Evolutionary conservation across 352 stramenopile species (phyloP).

Genomic region (Phytophthora colocasiae): DNA sequence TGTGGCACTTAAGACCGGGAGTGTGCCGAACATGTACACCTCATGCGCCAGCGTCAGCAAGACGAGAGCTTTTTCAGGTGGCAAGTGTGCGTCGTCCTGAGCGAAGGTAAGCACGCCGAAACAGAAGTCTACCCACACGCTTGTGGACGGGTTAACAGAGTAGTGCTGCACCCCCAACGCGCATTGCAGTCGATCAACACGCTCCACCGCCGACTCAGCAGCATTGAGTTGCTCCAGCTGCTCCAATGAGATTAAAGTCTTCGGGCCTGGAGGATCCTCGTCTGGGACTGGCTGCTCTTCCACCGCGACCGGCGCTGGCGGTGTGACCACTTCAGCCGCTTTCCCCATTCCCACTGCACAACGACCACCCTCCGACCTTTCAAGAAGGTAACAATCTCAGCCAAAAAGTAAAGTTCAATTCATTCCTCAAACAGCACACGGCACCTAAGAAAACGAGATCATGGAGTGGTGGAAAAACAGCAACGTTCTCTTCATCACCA

Average conservation of each 20-base stretch:
- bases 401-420: slow-evolving; percentile 35
- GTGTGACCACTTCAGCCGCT: slow-evolving; percentile 12
- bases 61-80: slow-evolving; percentile 44
- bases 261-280: slow-evolving; percentile 7
- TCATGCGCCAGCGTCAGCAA: slow-evolving; percentile 61
- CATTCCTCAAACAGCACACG: slow-evolving; percentile 24
- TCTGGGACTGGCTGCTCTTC: slow-evolving; percentile 20
- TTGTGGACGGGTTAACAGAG: slow-evolving; percentile 53
- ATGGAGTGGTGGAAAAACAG: neutral
- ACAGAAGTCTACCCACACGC: slow-evolving; percentile 67
- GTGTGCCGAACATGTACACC: slow-evolving; percentile 62
- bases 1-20: slow-evolving; percentile 2
- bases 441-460: slow-evolving; percentile 16
- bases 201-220: slow-evolving; percentile 27
- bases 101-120: slow-evolving; percentile 75
- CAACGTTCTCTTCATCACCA: slow-evolving; percentile 2
- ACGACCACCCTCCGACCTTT: slow-evolving; percentile 24
- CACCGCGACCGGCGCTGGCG: slow-evolving; percentile 9
- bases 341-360: slow-evolving; percentile 26
- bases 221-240: slow-evolving; percentile 43
- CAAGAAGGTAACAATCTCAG: slow-evolving; percentile 15
- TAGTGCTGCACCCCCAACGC: slow-evolving; percentile 63
- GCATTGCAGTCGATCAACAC: slow-evolving; percentile 40
- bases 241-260: slow-evolving; percentile 43
- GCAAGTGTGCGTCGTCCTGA: slow-evolving; percentile 47